Conservation (phyloP, 139 green algal species). For the Volvox africanus region DNA sequence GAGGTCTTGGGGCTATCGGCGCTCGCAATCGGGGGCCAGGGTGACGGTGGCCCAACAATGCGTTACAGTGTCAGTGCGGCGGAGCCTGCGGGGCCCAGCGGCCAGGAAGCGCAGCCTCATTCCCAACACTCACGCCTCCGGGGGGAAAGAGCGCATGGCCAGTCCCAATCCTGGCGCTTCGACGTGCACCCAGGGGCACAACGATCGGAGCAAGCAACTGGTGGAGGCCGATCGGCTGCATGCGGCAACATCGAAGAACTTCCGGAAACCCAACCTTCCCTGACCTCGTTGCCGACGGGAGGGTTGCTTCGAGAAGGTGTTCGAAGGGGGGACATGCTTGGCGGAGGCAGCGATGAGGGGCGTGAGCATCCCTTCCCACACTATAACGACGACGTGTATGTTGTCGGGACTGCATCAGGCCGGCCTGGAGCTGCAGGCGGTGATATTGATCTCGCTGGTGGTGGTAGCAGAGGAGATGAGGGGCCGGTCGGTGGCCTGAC, state of each 20-base stretch:
- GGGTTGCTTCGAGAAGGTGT: background rate
- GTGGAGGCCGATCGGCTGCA: background rate
- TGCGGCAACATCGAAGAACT: background rate
- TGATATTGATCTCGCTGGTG: background rate
- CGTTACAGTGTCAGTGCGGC: background rate
- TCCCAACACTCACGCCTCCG: background rate
- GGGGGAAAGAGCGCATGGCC: background rate
- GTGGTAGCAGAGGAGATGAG: background rate
- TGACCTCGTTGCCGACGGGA: background rate
- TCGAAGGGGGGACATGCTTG: background rate
- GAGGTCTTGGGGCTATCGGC: background rate
- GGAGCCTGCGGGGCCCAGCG: background rate
- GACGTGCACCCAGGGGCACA: background rate
- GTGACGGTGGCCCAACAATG: background rate
- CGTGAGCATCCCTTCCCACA: background rate
- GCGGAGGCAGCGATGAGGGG: background rate
- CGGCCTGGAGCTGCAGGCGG: background rate
- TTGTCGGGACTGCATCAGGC: background rate
- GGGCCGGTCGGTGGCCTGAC: background rate
- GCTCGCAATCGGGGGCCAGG: background rate
- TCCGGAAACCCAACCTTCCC: background rate
- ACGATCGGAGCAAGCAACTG: background rate
- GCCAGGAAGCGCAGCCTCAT: background rate
- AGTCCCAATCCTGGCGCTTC: constrained; percentile 14
- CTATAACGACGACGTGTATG: background rate